These are phyloP conservation scores for Aspergillus uvarum DNA, from an alignment of 2,329 filamentous ascomycete species.

Conservation along the genomic window DNA sequence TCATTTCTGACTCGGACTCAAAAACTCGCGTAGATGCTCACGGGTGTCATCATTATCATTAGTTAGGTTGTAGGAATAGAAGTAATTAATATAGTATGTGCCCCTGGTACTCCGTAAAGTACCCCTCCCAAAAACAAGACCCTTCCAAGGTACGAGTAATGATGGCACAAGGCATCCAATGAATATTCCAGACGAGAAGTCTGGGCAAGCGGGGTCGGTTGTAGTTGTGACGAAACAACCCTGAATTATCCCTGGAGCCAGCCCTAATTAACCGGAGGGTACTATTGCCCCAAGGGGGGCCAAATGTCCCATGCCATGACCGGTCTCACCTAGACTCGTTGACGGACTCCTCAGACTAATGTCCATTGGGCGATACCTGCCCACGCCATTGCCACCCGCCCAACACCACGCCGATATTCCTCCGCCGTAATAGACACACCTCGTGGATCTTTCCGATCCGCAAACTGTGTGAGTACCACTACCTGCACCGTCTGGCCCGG, in stretches of 20 bases:
- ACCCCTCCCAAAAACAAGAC: not conserved
- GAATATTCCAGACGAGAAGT: not conserved
- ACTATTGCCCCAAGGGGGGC: no score
- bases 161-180: not conserved
- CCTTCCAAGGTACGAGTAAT: not conserved
- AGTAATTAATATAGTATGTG: not conserved
- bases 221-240: not conserved
- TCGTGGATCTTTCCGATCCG: slow-evolving; percentile 51
- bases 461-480: slow-evolving; percentile 59
- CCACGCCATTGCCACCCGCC: slow-evolving; percentile 51
- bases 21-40: not conserved
- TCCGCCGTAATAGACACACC: slow-evolving; percentile 47
- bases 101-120: not conserved
- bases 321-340: not conserved
- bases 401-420: slow-evolving; percentile 51
- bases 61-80: not conserved
- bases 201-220: not conserved
- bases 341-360: slow-evolving; percentile 37
- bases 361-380: slow-evolving; percentile 56
- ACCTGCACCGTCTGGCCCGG: slow-evolving; percentile 68
- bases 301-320: no score
- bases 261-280: slow-evolving; percentile 7
- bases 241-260: not conserved
- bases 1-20: not conserved
- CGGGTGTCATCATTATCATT: slow-evolving; percentile 2